Conservation (phyloP, 257 asterid species). For the Anisodus acutangulus region DNA sequence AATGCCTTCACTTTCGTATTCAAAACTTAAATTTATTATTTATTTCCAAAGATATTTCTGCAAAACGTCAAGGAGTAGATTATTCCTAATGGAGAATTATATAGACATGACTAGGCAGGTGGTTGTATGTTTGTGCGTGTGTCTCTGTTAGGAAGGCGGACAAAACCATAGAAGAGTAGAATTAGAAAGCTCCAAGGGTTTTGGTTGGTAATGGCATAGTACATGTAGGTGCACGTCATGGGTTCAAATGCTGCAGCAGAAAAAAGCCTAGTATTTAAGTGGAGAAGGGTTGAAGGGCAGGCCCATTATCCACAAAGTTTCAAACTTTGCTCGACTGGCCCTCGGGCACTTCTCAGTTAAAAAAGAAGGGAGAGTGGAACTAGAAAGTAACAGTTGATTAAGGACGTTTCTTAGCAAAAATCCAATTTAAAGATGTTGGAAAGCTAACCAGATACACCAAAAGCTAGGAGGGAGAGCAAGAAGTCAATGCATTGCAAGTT, state of each 20-base stretch:
- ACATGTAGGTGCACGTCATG: not conserved
- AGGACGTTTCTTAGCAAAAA: not conserved
- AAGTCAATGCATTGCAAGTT: not conserved
- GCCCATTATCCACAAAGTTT: not conserved
- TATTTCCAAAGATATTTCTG: constrained; percentile 7
- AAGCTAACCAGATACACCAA: not conserved
- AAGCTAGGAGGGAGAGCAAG: constrained; percentile 6
- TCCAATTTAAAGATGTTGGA: not conserved
- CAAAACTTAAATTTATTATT: not conserved
- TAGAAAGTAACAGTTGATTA: not conserved
- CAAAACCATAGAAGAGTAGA: not conserved
- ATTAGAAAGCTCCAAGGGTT: not conserved
- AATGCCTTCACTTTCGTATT: not conserved
- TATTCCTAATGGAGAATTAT: constrained; percentile 16
- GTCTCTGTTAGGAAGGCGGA: not conserved
- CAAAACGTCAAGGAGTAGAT: constrained; percentile 5
- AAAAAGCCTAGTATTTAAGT: constrained; percentile 11
- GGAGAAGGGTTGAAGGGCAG: not conserved
- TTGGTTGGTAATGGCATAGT: not conserved
- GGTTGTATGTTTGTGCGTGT: not conserved
- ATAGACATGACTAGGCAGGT: not conserved
- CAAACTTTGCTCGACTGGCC: not conserved
- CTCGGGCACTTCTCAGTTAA: not conserved
- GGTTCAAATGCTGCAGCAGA: not conserved
- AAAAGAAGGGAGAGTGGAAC: not conserved